These are phyloP conservation scores for Xylariaceae sp. DNA, from an alignment of 2,329 filamentous ascomycete genomes.

Conservation along the genomic window DNA sequence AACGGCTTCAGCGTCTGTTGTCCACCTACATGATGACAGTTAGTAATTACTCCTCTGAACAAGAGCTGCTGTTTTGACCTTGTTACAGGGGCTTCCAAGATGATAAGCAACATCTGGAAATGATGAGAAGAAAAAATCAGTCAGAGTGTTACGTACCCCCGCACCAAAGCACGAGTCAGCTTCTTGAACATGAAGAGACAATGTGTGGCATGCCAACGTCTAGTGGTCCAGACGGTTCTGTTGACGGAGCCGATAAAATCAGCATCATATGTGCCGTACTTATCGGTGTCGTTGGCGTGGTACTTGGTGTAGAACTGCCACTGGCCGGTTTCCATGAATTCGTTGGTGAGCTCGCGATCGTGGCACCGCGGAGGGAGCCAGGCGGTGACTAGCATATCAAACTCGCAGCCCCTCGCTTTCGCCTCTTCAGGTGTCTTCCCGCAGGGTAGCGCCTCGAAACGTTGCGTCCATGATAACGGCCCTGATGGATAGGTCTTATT, in stretches of 20 bases:
- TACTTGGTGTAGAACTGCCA: conserved; percentile 9
- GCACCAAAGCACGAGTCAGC: conserved; percentile 8
- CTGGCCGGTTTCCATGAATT: conserved; percentile 7
- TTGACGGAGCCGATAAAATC: conserved; percentile 2
- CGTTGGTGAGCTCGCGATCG: conserved; percentile 6
- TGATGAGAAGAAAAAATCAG: no score
- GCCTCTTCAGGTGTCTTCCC: conserved; percentile 10
- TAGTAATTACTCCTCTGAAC: no score
- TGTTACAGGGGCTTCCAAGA: no score
- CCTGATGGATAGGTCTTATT: conserved; percentile 7
- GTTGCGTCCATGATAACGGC: conserved; percentile 1
- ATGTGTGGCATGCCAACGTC: conserved; percentile 10
- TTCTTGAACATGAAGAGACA: conserved; percentile 12
- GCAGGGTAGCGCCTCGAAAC: conserved; percentile 7
- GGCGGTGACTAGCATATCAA: conserved; percentile 9
- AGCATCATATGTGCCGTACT: conserved; percentile 2
- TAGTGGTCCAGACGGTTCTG: conserved; percentile 7
- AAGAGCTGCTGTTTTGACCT: no score
- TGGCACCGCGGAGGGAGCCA: conserved; percentile 10
- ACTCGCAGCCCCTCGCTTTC: conserved; percentile 4
- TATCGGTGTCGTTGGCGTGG: conserved; percentile 3
- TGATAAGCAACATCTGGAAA: no score
- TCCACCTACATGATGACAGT: background rate
- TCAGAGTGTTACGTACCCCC: background rate
- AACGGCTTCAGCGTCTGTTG: conserved; percentile 6